Base-by-base conservation (phyloP, 495 filamentous ascomycete species). In the Aspergillus hancockii region DNA sequence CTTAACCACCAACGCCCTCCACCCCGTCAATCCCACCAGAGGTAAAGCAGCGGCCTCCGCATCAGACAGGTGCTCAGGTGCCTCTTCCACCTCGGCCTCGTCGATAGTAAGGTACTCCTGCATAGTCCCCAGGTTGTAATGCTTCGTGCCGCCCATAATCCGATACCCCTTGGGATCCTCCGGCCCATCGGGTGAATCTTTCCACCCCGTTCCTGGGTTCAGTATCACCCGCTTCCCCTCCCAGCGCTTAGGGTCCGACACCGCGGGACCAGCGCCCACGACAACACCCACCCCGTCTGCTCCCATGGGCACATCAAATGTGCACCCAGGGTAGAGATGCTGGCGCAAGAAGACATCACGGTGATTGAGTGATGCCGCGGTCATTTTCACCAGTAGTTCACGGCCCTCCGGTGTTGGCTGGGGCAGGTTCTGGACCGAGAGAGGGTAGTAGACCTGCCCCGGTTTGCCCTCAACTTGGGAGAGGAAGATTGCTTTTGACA, bases 261-360 rank as follows among this genome's bases (percentile, higher is more conserved):
- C 78, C n/a, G 68, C 63, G 7, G 83, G 76, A 22, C 90, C 88
- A 25, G 84, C 75, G 8, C 77, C 71, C 36, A 84, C 78, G n/a
- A 97, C 90, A 34, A 79, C 70, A 28, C 91, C 93, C 59, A 79
- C 83, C 28, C 90, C 93, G 68, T 97, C 93, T 40, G 91, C 83
- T 28, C 93, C 79, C 25, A 97, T 74, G 0, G 93, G 91, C 30
- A 83, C 72, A 51, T 82, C 76, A 71, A 95, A 96, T 16, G 90
- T 85, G 58, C 89, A 85, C 52, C 83, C 86, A 0, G 93, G 93
- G 79, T 97, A 97, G 12, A 96, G 85, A 65, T 92, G 88, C 68
- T 93, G 91, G 55, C 92, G 90, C 72, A 94, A 88, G 80, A 96
- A 96, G 65, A 93, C 82, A 71, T 97, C 92, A 54, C 91, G 89